phyloP scores from a whole-genome alignment of 2,329 filamentous ascomycete genomes.

The Cercospora sojina region DNA sequence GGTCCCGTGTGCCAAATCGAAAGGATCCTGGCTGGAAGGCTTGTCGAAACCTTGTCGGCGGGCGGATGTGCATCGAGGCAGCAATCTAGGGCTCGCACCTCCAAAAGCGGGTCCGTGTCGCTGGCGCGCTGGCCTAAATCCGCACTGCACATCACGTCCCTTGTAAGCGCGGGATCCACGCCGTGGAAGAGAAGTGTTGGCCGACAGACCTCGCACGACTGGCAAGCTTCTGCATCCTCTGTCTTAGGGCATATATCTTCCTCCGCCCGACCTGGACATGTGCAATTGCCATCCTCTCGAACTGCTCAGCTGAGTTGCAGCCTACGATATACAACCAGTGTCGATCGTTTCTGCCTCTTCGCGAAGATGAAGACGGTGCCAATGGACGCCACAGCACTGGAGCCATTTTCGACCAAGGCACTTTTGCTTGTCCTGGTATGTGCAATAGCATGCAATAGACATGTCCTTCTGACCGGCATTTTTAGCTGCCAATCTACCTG shows the following conservation, averaged over 20 bases:
- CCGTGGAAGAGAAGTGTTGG: neutral
- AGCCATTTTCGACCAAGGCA: conserved; percentile 16
- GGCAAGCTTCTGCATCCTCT: neutral
- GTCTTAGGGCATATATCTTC: neutral
- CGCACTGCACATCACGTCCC: neutral
- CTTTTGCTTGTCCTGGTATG: conserved; percentile 21
- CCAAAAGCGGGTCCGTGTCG: neutral
- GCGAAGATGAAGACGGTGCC: neutral
- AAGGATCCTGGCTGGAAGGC: neutral
- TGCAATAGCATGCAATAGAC: neutral
- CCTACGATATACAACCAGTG: neutral
- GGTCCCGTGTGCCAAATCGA: neutral
- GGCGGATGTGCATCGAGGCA: neutral
- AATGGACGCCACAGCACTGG: neutral
- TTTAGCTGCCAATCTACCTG: conserved; percentile 19
- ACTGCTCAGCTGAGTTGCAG: neutral
- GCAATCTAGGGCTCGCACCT: neutral
- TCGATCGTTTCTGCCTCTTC: neutral
- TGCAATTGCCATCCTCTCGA: neutral
- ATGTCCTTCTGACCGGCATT: neutral
- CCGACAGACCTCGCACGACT: neutral
- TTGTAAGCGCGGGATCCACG: neutral
- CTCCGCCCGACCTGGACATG: neutral
- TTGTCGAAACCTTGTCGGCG: neutral
- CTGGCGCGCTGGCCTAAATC: neutral